Evolutionary conservation across 768 basidiomycete species (phyloP).

Genomic region (Lanmaoa pseudosensibilis): DNA sequence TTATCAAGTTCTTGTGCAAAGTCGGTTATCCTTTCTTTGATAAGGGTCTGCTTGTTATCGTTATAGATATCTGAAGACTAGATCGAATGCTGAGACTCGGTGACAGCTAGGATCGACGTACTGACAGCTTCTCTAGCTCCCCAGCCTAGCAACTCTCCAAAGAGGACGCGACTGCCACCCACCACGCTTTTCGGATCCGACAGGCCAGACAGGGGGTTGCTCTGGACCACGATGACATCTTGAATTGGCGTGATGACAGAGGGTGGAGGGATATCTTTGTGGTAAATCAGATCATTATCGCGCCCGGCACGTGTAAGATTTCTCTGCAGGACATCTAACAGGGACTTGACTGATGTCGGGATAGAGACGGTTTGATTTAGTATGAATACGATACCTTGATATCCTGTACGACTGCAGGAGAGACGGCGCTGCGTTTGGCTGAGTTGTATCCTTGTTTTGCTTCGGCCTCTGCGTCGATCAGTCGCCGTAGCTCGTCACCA

Average conservation of each 20-base stretch:
- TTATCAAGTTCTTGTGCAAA: slow-evolving; percentile 63
- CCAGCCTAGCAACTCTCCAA: slow-evolving; percentile 77
- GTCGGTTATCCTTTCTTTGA: slow-evolving; percentile 66
- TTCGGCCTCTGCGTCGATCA: slow-evolving; percentile 62
- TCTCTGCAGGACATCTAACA: slow-evolving; percentile 69
- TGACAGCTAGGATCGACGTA: slow-evolving; percentile 37
- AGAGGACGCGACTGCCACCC: slow-evolving; percentile 57
- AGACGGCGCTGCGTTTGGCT: slow-evolving; percentile 62
- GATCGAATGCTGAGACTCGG: neutral
- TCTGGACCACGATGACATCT: slow-evolving; percentile 64
- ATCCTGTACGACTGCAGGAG: slow-evolving; percentile 69
- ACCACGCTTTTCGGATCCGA: slow-evolving; percentile 56
- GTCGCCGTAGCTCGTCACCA: slow-evolving; percentile 80
- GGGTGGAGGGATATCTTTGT: slow-evolving; percentile 76
- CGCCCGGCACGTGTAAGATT: slow-evolving; percentile 71
- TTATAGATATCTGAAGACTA: slow-evolving; percentile 72
- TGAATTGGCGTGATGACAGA: slow-evolving; percentile 65
- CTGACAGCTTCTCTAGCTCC: slow-evolving; percentile 89
- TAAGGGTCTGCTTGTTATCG: slow-evolving; percentile 69
- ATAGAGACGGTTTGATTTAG: neutral
- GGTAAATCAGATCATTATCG: slow-evolving; percentile 96
- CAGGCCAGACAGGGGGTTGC: slow-evolving; percentile 55
- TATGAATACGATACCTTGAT: slow-evolving; percentile 54
- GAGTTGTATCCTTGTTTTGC: slow-evolving; percentile 71
- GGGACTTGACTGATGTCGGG: slow-evolving; percentile 50